These are phyloP conservation scores for Podospora bellae-mahoneyi DNA, from an alignment of 495 filamentous ascomycete genomes.

Conservation along the genomic window DNA sequence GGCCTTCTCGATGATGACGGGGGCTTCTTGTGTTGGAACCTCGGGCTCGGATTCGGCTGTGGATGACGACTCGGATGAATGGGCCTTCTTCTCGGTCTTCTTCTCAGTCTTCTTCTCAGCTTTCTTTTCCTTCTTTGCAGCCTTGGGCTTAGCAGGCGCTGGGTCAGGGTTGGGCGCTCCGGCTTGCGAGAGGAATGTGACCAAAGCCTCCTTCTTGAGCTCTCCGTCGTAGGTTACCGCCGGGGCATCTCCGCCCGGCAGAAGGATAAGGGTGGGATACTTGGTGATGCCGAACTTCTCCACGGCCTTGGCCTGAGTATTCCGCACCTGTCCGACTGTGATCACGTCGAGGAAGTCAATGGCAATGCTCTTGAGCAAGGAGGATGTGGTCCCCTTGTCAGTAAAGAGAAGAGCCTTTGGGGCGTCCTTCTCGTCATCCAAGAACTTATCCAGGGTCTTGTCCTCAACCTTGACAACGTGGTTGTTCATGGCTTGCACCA, in stretches of 20 bases:
- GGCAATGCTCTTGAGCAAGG: constrained; percentile 77
- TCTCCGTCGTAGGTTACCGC: constrained; percentile 75
- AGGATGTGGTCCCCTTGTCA: constrained; percentile 83
- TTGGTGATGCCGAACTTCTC: constrained; percentile 70
- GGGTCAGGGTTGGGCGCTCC: constrained; percentile 70
- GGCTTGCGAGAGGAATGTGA: constrained; percentile 77
- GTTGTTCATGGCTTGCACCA: constrained; percentile 85
- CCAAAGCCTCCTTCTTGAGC: constrained; percentile 78
- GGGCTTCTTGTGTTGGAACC: constrained; percentile 38
- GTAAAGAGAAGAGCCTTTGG: constrained; percentile 92
- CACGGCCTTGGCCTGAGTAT: constrained; percentile 71
- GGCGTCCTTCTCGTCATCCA: constrained; percentile 65
- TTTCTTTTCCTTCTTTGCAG: constrained; percentile 44
- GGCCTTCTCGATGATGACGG: constrained; percentile 50
- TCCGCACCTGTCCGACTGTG: constrained; percentile 77
- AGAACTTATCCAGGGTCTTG: constrained; percentile 73
- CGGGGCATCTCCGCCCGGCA: constrained; percentile 70
- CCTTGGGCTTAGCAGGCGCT: constrained; percentile 50
- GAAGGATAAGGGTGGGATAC: constrained; percentile 76
- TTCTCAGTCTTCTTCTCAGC: constrained; percentile 27
- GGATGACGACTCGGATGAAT: constrained; percentile 28
- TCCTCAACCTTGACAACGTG: constrained; percentile 85
- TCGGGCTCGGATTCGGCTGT: constrained; percentile 37
- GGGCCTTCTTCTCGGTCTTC: constrained; percentile 45
- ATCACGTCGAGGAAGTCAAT: constrained; percentile 88